Percentiles rank a stretch among this genome's conserved stretches.
Conservation (phyloP, 2,329 filamentous ascomycete genomes). For the Fusarium sororula region DNA sequence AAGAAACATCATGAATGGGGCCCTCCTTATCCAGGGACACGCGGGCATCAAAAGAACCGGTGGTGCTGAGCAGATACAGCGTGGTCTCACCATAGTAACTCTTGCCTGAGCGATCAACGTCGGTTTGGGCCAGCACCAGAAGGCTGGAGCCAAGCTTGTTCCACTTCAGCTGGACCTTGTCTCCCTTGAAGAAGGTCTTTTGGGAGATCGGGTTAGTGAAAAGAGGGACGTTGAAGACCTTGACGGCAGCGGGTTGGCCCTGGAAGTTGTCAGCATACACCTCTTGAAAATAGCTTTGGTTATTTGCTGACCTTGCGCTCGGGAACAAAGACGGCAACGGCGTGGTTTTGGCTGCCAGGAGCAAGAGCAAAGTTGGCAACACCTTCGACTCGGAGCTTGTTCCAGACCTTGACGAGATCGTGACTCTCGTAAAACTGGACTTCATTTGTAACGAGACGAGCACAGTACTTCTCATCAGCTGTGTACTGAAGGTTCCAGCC, state of each 20-base stretch:
- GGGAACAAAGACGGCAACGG: constrained; percentile 93
- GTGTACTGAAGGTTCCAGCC: constrained; percentile 99
- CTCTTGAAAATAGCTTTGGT: background rate
- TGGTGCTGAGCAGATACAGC: constrained; percentile 92
- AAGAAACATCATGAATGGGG: constrained; percentile 97
- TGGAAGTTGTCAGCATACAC: constrained; percentile 50
- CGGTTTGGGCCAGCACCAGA: constrained; percentile 95
- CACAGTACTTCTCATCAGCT: constrained; percentile 90
- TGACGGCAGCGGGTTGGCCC: constrained; percentile 93
- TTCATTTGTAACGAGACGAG: constrained; percentile 94
- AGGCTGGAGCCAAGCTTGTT: constrained; percentile 90
- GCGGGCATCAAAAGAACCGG: constrained; percentile 90
- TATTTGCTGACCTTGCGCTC: constrained; percentile 79
- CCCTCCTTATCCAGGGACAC: constrained; percentile 95
- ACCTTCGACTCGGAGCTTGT: constrained; percentile 92
- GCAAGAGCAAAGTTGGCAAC: constrained; percentile 89
- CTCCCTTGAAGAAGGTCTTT: constrained; percentile 99
- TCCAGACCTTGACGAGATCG: constrained; percentile 88
- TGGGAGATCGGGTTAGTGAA: constrained; percentile 87
- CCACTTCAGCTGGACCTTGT: constrained; percentile 99
- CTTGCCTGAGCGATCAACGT: constrained; percentile 98
- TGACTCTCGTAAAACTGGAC: constrained; percentile 95
- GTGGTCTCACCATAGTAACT: constrained; percentile 99
- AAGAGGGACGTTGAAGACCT: constrained; percentile 91
- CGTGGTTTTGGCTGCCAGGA: constrained; percentile 83